phyloP scores from a whole-genome alignment of 371 early-diverging fungal genomes.

The Mucor plumbeus region DNA sequence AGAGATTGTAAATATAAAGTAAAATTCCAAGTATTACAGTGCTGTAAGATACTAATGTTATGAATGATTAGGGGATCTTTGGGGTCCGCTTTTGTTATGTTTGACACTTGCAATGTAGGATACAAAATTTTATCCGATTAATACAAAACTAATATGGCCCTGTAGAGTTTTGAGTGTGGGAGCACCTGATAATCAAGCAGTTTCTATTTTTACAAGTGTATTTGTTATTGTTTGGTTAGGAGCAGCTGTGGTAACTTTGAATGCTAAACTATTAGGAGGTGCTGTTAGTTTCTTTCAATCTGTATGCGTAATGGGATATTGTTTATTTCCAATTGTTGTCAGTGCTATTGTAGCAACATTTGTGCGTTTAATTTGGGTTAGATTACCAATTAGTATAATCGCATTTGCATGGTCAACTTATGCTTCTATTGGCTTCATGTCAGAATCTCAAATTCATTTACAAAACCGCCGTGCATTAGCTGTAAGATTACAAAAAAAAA shows the following conservation, averaged over 20 bases:
- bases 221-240: conserved; percentile 94
- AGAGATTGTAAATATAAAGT: conserved; percentile 69
- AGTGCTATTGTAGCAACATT: conserved; percentile 74
- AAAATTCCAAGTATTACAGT: background rate
- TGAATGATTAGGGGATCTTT: conserved; percentile 80
- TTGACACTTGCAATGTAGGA: conserved; percentile 80
- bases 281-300: conserved; percentile 92
- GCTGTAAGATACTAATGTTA: background rate
- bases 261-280: conserved; percentile 92
- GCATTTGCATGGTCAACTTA: conserved; percentile 87
- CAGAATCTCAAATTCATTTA: conserved; percentile 70
- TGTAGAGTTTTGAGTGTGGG: conserved; percentile 64
- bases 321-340: conserved; percentile 88
- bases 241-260: conserved; percentile 90
- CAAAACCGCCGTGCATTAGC: conserved; percentile 83
- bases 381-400: conserved; percentile 70
- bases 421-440: conserved; percentile 90
- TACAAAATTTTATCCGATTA: background rate
- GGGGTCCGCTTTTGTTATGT: conserved; percentile 95
- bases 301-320: conserved; percentile 95
- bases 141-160: background rate
- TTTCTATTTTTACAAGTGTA: conserved; percentile 86
- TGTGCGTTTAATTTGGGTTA: conserved; percentile 63
- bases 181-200: conserved; percentile 73
- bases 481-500: conserved; percentile 38